Conservation (phyloP, 2,329 filamentous ascomycete species). For the Moelleriella libera region DNA sequence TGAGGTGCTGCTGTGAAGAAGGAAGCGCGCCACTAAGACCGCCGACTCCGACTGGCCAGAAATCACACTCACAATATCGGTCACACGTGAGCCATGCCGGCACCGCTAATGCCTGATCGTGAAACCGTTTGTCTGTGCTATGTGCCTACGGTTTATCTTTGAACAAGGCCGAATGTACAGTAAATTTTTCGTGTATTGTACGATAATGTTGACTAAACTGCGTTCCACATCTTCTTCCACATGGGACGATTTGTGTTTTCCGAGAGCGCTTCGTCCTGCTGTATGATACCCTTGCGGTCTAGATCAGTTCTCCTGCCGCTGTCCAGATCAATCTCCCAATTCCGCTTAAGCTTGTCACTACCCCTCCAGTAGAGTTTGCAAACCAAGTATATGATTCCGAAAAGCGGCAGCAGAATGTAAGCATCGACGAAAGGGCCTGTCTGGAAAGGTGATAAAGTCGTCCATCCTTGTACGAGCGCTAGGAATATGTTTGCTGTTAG, state of each 20-base stretch:
- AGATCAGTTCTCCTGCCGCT: slow-evolving; percentile 40
- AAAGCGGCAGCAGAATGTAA: slow-evolving; percentile 47
- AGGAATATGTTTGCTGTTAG: slow-evolving; percentile 43
- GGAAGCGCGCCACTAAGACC: too few species aligned
- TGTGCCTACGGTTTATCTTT: too few species aligned
- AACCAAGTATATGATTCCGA: slow-evolving; percentile 38
- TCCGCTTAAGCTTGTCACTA: slow-evolving; percentile 34
- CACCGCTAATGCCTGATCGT: too few species aligned
- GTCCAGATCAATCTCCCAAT: slow-evolving; percentile 40
- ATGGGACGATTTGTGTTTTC: slow-evolving; percentile 15
- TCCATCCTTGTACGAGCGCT: slow-evolving; percentile 47
- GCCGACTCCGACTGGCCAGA: too few species aligned
- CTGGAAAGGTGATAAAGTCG: slow-evolving; percentile 41
- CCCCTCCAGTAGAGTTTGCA: slow-evolving; percentile 37
- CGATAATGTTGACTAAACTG: slow-evolving; percentile 16
- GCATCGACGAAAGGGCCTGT: slow-evolving; percentile 47
- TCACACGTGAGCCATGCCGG: too few species aligned
- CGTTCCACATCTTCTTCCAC: slow-evolving; percentile 27
- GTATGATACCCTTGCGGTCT: slow-evolving; percentile 23
- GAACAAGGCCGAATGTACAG: too few species aligned
- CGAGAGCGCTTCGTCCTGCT: slow-evolving; percentile 15
- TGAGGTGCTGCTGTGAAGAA: too few species aligned
- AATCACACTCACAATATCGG: too few species aligned
- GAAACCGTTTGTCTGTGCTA: too few species aligned
- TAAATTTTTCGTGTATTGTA: too few species aligned